Evolutionary conservation across 164 flowering plant genomes (phyloP).

Genomic region (Vitis vinifera): DNA sequence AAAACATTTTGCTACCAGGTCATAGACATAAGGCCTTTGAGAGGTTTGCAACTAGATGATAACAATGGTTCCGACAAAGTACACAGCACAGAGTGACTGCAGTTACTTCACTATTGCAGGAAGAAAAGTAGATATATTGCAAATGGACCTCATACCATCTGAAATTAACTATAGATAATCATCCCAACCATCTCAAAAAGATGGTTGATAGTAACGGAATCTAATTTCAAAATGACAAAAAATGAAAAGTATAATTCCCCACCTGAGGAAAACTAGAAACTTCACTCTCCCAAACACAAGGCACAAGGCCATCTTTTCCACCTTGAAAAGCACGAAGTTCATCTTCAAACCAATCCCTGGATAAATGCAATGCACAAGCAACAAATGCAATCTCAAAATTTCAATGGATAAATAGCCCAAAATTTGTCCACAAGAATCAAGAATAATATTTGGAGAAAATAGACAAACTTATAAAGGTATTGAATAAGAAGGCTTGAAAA

Average conservation of each 20-base stretch:
- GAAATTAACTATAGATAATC: too few species aligned
- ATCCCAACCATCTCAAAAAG: too few species aligned
- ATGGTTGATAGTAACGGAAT: background rate
- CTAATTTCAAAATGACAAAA: background rate
- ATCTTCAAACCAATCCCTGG: constrained; percentile 98
- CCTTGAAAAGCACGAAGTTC: constrained; percentile 97
- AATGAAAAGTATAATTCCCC: constrained; percentile 3
- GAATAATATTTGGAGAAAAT: background rate
- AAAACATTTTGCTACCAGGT: too few species aligned
- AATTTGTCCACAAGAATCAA: background rate
- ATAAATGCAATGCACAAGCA: background rate
- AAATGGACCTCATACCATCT: too few species aligned
- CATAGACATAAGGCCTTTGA: too few species aligned
- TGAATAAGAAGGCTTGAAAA: background rate
- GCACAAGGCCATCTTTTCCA: constrained; percentile 86
- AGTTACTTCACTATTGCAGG: too few species aligned
- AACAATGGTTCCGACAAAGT: too few species aligned
- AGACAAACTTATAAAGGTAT: too few species aligned
- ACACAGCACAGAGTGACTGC: too few species aligned
- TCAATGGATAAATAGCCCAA: background rate
- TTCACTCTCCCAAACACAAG: constrained; percentile 87
- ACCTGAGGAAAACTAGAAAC: constrained; percentile 93
- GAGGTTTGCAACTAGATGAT: too few species aligned
- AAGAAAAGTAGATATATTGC: too few species aligned
- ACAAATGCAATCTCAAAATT: background rate